Base-by-base conservation (phyloP, 1,284 basidiomycete species). In the Thecaphora thlaspeos region DNA sequence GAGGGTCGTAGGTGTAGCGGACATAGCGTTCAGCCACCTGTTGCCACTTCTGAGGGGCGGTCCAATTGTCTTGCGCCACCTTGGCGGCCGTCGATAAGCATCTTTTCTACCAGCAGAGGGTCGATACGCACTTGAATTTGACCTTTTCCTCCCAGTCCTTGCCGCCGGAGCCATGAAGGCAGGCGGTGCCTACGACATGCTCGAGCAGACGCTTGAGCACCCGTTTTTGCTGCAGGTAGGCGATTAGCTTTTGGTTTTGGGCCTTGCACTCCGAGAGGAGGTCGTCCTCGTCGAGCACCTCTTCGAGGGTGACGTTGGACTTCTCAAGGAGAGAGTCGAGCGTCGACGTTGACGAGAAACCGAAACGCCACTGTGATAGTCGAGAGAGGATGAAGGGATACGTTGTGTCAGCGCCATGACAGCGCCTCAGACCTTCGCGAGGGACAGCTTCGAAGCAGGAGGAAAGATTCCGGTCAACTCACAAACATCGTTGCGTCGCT, bases 241-340 rank as follows among this genome's bases (percentile, higher is more conserved):
- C 87, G 66, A 90, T 87, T 43, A 92, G 85, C 66, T 90, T 83
- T 34, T 88, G 87, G 77, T 96, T 96, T 79, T 94, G 91, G 4
- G 89, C 84, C 80, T 97, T 97, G 84, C 91, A 92, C 79, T 97
- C 93, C 79, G 91, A 89, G 46, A 97, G 81, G 49, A 96, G 82
- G 78, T 96, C 92, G 77, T 91, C 89, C 80, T 96, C 91, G 81
- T 95, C 91, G 52, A 97, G 82, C 53, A 97, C 86, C 45, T 91
- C 88, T 79, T 96, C 92, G 44, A 96, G 83, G 37, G 70, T 66
- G 85, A 77, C 70, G 41, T 73, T 72, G 21, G 61, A 63, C 51
- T 71, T 70, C 30, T 77, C 75, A 17, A 77, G 67, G 4, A 77
- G 47, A 12, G 68, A 68, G 23, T 75, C 70, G 14, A 77, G 58